A percentile compares a stretch with the other conserved stretches of the same genome.
These are phyloP conservation scores for Astrocystis sublimbata DNA, from an alignment of 495 filamentous ascomycete genomes.

Conservation along the genomic window DNA sequence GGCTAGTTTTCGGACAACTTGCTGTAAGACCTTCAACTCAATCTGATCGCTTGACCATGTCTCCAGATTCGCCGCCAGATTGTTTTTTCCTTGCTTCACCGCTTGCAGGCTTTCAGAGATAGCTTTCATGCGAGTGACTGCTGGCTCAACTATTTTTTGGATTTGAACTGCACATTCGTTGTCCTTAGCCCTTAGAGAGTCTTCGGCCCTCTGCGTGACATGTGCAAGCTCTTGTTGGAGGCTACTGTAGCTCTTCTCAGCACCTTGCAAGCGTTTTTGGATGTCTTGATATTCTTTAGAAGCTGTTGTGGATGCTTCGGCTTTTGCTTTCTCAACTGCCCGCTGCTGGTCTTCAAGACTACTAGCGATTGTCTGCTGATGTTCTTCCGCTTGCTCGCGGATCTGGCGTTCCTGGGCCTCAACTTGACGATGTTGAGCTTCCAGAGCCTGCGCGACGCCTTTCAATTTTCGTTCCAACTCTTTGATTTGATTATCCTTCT, in stretches of 20 bases:
- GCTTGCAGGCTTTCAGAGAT: conserved; percentile 16
- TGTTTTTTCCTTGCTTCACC: conserved; percentile 18
- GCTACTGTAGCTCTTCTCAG: conserved; percentile 15
- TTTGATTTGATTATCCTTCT: conserved; percentile 12
- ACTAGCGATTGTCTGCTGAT: conserved; percentile 17
- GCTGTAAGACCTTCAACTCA: conserved; percentile 27
- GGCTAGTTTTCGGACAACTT: conserved; percentile 24
- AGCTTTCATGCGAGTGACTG: conserved; percentile 9
- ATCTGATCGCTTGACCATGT: conserved; percentile 25
- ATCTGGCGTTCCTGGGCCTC: conserved; percentile 18
- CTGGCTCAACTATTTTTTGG: conserved; percentile 15
- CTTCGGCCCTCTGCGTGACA: conserved; percentile 10
- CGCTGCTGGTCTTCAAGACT: conserved; percentile 24
- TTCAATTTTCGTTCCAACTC: conserved; percentile 19
- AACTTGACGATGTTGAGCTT: conserved; percentile 11
- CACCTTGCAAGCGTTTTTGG: conserved; percentile 24
- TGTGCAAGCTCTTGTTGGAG: conserved; percentile 27
- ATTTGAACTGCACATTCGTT: conserved; percentile 20
- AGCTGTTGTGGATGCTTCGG: conserved; percentile 21
- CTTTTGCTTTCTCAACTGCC: conserved; percentile 17
- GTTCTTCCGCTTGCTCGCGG: conserved; percentile 16
- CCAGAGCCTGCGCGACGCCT: conserved; percentile 25
- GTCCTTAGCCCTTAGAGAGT: conserved; percentile 9
- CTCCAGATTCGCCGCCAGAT: conserved; percentile 24
- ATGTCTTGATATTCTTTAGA: conserved; percentile 12